Conservation (phyloP, 306 rosid species). For the Canavalia gladiata region DNA sequence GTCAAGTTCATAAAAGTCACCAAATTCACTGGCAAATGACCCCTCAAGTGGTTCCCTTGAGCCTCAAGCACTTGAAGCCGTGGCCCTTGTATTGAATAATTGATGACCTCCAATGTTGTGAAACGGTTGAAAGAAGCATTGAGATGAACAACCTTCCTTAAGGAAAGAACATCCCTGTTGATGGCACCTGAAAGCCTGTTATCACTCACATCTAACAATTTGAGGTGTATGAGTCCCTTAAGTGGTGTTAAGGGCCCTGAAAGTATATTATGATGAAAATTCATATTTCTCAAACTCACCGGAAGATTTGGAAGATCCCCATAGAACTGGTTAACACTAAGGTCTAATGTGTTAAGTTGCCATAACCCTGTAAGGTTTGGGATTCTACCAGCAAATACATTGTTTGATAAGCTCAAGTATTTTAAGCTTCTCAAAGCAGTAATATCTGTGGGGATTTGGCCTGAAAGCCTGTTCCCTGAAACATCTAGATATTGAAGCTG, state of each 20-base stretch:
- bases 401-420: slow-evolving; percentile 54
- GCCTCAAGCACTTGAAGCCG: slow-evolving; percentile 57
- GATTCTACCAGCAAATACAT: slow-evolving; percentile 52
- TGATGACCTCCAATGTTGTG: slow-evolving; percentile 38
- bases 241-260: slow-evolving; percentile 50
- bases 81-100: slow-evolving; percentile 25
- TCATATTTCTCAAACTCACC: slow-evolving; percentile 45
- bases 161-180: slow-evolving; percentile 42
- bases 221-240: slow-evolving; percentile 35
- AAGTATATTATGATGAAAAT: slow-evolving; percentile 47
- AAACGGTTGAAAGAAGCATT: slow-evolving; percentile 59
- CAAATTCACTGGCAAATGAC: slow-evolving; percentile 60
- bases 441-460: slow-evolving; percentile 46
- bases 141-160: slow-evolving; percentile 41
- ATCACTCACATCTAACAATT: slow-evolving; percentile 54
- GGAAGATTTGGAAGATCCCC: slow-evolving; percentile 56
- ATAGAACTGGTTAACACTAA: slow-evolving; percentile 54
- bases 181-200: slow-evolving; percentile 56
- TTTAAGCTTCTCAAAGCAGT: slow-evolving; percentile 51
- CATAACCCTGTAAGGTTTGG: slow-evolving; percentile 57
- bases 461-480: slow-evolving; percentile 53
- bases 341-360: slow-evolving; percentile 52
- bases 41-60: slow-evolving; percentile 50
- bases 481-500: slow-evolving; percentile 49
- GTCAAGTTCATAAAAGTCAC: slow-evolving; percentile 48